These are phyloP conservation scores for Suillus weaverae DNA, from an alignment of 768 basidiomycete genomes.

Conservation along the genomic window DNA sequence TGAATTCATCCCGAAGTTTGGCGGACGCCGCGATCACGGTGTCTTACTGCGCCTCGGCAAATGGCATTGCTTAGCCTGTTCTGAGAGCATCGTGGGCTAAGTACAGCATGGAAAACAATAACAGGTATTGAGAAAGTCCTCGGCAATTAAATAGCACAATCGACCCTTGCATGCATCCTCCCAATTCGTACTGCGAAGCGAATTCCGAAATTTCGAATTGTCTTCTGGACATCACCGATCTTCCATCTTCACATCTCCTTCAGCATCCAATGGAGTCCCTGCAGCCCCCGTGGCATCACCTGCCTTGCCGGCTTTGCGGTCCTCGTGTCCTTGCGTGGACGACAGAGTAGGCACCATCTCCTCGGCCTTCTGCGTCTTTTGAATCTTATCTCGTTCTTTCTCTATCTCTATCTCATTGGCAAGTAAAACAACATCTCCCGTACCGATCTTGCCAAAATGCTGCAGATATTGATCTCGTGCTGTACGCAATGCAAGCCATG, in stretches of 20 bases:
- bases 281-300: constrained; percentile 21
- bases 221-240: constrained; percentile 25
- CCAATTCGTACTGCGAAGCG: constrained; percentile 1
- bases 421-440: constrained; percentile 64
- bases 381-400: constrained; percentile 34
- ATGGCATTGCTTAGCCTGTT: not conserved
- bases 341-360: constrained; percentile 18
- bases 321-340: constrained; percentile 31
- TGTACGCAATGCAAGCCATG: constrained; percentile 80
- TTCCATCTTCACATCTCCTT: constrained; percentile 55
- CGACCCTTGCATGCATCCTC: not conserved
- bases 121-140: not conserved
- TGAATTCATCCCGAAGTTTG: constrained; percentile 3
- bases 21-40: not conserved
- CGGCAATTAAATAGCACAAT: not conserved
- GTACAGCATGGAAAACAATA: not conserved
- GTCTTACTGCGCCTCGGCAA: not conserved
- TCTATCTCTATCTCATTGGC: constrained; percentile 37
- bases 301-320: constrained; percentile 23
- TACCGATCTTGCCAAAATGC: constrained; percentile 81
- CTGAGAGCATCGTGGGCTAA: not conserved
- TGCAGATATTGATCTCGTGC: constrained; percentile 72
- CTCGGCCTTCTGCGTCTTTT: constrained; percentile 26
- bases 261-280: constrained; percentile 28
- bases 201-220: constrained; percentile 6